Percentiles rank a stretch among this genome's conserved stretches.
These are phyloP conservation scores for Penicillium paxilli DNA, from an alignment of 495 filamentous ascomycete species.

Conservation along the genomic window DNA sequence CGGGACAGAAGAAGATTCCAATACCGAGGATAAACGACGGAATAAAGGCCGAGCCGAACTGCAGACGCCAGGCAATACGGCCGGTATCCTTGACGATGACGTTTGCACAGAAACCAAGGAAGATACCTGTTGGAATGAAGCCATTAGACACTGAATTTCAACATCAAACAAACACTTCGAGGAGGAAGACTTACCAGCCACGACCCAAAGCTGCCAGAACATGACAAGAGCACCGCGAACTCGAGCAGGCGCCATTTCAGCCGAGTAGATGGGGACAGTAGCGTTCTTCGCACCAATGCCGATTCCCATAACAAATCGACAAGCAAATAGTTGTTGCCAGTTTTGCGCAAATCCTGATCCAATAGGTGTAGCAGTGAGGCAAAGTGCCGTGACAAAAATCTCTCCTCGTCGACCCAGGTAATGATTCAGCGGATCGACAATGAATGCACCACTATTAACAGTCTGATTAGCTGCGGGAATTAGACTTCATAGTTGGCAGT, in stretches of 20 bases:
- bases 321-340: constrained; percentile 56
- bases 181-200: constrained; percentile 12
- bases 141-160: background rate
- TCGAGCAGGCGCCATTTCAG: constrained; percentile 60
- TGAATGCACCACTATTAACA: constrained; percentile 47
- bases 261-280: constrained; percentile 64
- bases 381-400: constrained; percentile 58
- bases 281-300: constrained; percentile 64
- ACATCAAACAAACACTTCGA: constrained; percentile 23
- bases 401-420: constrained; percentile 54
- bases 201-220: constrained; percentile 60
- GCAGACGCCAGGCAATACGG: constrained; percentile 61
- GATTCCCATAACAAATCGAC: constrained; percentile 58
- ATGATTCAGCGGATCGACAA: constrained; percentile 56
- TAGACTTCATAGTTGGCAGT: background rate
- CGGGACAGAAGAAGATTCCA: constrained; percentile 63
- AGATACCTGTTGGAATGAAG: constrained; percentile 52
- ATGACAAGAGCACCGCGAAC: constrained; percentile 67
- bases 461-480: constrained; percentile 25
- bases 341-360: constrained; percentile 50
- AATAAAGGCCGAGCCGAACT: constrained; percentile 66
- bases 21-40: constrained; percentile 61
- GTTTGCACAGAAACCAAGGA: constrained; percentile 63
- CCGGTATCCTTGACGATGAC: constrained; percentile 57
- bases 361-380: constrained; percentile 49